These are phyloP conservation scores for Naematelia aurantialba DNA, from an alignment of 768 basidiomycete genomes.

Conservation along the genomic window DNA sequence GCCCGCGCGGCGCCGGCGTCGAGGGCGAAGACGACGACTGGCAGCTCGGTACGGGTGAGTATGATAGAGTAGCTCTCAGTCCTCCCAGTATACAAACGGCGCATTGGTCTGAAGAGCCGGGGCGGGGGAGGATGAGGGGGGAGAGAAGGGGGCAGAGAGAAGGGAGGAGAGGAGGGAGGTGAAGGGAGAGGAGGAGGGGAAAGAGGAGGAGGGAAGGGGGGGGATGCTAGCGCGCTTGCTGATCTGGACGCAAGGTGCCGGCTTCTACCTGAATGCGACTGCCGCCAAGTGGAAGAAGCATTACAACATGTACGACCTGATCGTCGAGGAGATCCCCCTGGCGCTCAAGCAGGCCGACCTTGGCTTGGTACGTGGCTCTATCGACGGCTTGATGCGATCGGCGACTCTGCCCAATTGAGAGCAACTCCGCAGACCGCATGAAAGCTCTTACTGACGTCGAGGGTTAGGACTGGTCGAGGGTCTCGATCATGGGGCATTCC, in stretches of 20 bases:
- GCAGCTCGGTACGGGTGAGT: conserved; percentile 81
- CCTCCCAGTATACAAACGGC: not conserved
- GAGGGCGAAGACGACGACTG: conserved; percentile 64
- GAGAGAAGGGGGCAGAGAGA: conserved; percentile 91
- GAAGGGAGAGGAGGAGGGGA: conserved; percentile 55
- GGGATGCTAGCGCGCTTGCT: not conserved
- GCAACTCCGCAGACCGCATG: not conserved
- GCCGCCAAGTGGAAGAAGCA: conserved; percentile 53
- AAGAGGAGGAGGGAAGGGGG: not conserved
- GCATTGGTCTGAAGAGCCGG: conserved; percentile 57
- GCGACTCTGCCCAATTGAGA: not conserved
- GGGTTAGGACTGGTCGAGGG: conserved; percentile 68
- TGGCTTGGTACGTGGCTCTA: conserved; percentile 62
- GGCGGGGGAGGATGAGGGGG: too few relatives aligned
- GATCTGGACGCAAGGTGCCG: conserved; percentile 62
- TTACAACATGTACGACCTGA: conserved; percentile 84
- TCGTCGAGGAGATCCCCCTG: conserved; percentile 77
- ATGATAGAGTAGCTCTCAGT: conserved; percentile 15
- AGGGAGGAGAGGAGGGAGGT: conserved; percentile 85
- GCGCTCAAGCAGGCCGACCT: conserved; percentile 69
- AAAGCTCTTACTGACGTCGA: not conserved
- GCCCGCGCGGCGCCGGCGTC: conserved; percentile 83
- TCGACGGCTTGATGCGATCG: not conserved
- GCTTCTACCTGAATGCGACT: conserved; percentile 94
- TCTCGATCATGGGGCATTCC: conserved; percentile 91